phyloP scores from a whole-genome alignment of 352 stramenopile genomes.

The Pythium dissimile region DNA sequence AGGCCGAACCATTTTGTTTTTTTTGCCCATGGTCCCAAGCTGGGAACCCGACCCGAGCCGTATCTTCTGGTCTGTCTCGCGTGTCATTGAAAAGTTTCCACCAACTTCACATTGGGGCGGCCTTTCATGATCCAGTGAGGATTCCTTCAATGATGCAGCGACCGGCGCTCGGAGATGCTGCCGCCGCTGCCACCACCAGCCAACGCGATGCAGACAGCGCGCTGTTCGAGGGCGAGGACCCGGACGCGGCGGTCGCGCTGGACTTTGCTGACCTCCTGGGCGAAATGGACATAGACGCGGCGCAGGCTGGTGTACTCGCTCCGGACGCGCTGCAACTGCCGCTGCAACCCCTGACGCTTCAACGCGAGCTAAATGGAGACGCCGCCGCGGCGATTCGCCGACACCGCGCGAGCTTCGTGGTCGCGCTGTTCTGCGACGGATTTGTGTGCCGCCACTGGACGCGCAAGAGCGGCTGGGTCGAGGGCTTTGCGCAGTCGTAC shows the following conservation, averaged over 20 bases:
- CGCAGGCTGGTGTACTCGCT: not conserved
- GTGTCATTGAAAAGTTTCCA: slow-evolving; percentile 28
- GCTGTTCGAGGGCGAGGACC: no score
- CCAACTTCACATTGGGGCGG: slow-evolving; percentile 11
- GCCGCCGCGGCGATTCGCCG: no score
- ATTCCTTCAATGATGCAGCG: not conserved
- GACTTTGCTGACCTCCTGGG: slow-evolving; percentile 18
- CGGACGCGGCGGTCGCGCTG: not conserved
- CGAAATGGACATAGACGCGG: slow-evolving; percentile 8
- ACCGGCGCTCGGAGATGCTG: not conserved
- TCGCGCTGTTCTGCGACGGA: slow-evolving; percentile 59
- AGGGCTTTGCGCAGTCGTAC: slow-evolving; percentile 71
- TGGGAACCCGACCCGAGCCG: no score
- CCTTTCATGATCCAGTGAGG: slow-evolving; percentile 25
- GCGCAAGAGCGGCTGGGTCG: slow-evolving; percentile 42
- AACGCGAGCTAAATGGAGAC: no score
- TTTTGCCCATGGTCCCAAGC: no score
- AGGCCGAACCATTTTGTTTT: no score
- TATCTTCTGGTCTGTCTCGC: slow-evolving; percentile 15
- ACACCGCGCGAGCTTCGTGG: slow-evolving; percentile 26
- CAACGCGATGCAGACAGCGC: not conserved
- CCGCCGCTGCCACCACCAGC: not conserved
- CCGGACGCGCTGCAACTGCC: not conserved
- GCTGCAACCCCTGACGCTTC: not conserved
- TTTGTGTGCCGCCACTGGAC: slow-evolving; percentile 70